Evolutionary conservation across 371 early-diverging fungal species (phyloP), one percentile per base, ranked within the genome.

Genomic region (Syncephalastrum monosporum): DNA sequence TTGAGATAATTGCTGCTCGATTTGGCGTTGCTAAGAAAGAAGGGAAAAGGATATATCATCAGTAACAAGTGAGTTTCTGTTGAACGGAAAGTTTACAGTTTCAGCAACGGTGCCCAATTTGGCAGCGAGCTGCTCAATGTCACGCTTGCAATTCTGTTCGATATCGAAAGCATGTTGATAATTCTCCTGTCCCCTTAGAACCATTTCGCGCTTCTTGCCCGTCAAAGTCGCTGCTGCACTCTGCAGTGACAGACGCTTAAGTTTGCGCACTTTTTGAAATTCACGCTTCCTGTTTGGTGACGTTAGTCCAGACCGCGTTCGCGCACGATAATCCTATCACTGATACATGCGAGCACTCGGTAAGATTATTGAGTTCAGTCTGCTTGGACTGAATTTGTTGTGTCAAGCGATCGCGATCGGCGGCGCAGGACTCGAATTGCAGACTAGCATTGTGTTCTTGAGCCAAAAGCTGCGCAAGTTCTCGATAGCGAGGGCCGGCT

Each of bases 161-260:
- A 53, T 61, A 24, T 77, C 77, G 60, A 77, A 77, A 3, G 77
- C 72, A 1, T 58, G 50, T 7, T 77, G 77, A 25, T 77, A 77
- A 41, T 63, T 69, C 5, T 65, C 70, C 53, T 74, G 67, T 49
- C 72, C 67, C 38, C 66, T 67, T 5, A 70, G 71, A 19, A 52
- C 58, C 27, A 60, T 33, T 42, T 65, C 74, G 33, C 70, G 72
- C 56, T 74, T 77, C 50, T 68, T 67, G n/a, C 77, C 72, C 19
- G 66, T 60, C 29, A 77, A 44, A 4, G 71, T 70, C 2, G 77
- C 77, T 19, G 74, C 70, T 17, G 72, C 74, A 19, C 71, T 70
- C 47, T 61, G 59, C 41, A 77, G 53, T 14, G 72, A 67, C 14
- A 77, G 58, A 50, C 70, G 72, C 17, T 65, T 61, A 48, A 70